These are phyloP conservation scores for Bisporella sp. DNA, from an alignment of 2,329 filamentous ascomycete genomes.

Conservation along the genomic window DNA sequence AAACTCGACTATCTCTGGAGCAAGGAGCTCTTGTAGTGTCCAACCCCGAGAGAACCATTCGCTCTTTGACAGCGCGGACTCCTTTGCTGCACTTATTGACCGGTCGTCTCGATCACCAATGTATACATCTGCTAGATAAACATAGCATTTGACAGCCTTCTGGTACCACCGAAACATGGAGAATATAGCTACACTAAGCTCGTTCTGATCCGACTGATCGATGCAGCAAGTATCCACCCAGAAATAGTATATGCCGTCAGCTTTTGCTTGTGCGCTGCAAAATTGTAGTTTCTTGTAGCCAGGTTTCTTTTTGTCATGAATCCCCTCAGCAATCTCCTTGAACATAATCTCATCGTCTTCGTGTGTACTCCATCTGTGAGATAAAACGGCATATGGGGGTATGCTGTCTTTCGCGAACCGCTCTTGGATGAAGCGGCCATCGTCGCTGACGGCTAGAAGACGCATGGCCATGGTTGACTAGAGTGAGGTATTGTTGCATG, in stretches of 20 bases:
- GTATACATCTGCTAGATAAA: conserved; percentile 10
- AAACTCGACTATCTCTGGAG: conserved; percentile 7
- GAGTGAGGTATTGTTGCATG: conserved; percentile 4
- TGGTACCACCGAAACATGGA: conserved; percentile 11
- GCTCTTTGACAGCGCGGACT: conserved; percentile 1
- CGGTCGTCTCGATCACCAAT: background rate
- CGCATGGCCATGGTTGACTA: conserved; percentile 2
- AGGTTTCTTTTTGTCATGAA: conserved; percentile 3
- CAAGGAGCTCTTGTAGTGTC: conserved; percentile 1
- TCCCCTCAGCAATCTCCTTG: conserved; percentile 6
- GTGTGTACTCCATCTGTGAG: conserved; percentile 15
- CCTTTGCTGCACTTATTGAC: background rate
- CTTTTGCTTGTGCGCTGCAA: conserved; percentile 6
- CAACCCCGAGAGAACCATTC: conserved; percentile 7
- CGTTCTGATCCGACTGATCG: conserved; percentile 6
- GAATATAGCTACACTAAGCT: conserved; percentile 10
- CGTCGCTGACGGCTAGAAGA: conserved; percentile 5
- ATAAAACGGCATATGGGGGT: conserved; percentile 19
- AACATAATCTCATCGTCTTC: conserved; percentile 11
- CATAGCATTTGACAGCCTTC: conserved; percentile 9
- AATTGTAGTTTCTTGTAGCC: conserved; percentile 5
- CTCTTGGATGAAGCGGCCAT: conserved; percentile 2
- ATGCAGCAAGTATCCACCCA: conserved; percentile 8
- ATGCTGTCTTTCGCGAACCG: conserved; percentile 6
- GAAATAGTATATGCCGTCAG: conserved; percentile 4